Conservation (phyloP, 306 rosid species). For the Trifolium subterraneum region DNA sequence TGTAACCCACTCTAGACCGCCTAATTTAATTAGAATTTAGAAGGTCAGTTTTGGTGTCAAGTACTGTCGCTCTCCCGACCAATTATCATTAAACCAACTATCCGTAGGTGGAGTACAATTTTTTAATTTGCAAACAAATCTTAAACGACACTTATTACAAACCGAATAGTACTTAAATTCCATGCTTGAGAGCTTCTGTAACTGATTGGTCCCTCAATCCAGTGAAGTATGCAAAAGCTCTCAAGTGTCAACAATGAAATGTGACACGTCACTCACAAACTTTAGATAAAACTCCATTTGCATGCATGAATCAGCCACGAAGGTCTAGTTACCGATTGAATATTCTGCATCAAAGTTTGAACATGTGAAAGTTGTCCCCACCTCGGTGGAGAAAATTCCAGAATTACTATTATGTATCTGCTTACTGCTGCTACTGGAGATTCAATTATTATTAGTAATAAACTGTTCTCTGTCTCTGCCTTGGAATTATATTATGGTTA, state of each 20-base stretch:
- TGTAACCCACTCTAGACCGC: no score
- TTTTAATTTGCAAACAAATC: no score
- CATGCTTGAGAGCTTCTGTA: no score
- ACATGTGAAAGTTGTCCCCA: background rate
- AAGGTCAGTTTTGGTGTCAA: no score
- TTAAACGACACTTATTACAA: no score
- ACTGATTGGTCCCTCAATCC: no score
- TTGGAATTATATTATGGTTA: background rate
- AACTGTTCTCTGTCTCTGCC: background rate
- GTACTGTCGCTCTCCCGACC: no score
- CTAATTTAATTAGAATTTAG: no score
- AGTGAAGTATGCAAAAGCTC: background rate
- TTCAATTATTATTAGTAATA: background rate
- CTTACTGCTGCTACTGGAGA: background rate
- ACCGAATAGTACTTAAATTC: no score
- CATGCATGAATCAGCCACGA: constrained; percentile 22
- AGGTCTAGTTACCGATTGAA: background rate
- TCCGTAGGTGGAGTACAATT: no score
- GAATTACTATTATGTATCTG: background rate
- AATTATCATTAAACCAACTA: no score
- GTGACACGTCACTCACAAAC: constrained; percentile 4
- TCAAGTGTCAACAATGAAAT: constrained; percentile 1
- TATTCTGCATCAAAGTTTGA: constrained; percentile 7
- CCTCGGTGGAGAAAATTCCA: background rate
- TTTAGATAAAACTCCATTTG: constrained; percentile 1